Evolutionary conservation across 2,329 filamentous ascomycete species (phyloP).

Genomic region (Alternaria hordeiaustralica): DNA sequence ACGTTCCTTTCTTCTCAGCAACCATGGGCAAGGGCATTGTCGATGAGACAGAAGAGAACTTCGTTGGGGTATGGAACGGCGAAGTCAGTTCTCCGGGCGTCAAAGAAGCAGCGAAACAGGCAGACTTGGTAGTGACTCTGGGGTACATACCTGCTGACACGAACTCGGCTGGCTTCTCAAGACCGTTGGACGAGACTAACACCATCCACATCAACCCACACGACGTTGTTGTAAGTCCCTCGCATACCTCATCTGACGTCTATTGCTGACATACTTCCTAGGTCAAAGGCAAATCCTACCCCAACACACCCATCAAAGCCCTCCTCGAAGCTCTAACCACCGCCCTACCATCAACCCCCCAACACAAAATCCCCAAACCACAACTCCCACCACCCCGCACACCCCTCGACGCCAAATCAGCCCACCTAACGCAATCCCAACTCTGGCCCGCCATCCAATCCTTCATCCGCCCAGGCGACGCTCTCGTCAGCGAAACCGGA

Average conservation of each 20-base stretch:
- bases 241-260: background rate
- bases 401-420: slow-evolving; percentile 42
- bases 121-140: slow-evolving; percentile 49
- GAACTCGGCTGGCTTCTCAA: slow-evolving; percentile 52
- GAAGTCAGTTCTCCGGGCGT: slow-evolving; percentile 47
- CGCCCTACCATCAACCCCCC: slow-evolving; percentile 27
- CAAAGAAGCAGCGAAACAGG: slow-evolving; percentile 41
- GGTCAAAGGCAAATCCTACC: slow-evolving; percentile 42
- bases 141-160: slow-evolving; percentile 53
- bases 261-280: slow-evolving; percentile 3
- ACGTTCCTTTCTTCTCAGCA: slow-evolving; percentile 48
- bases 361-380: slow-evolving; percentile 34
- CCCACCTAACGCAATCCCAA: slow-evolving; percentile 52
- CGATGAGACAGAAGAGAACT: slow-evolving; percentile 50
- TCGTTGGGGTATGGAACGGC: slow-evolving; percentile 53
- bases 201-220: slow-evolving; percentile 48
- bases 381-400: slow-evolving; percentile 33
- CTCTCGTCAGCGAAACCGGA: slow-evolving; percentile 52
- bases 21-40: slow-evolving; percentile 54
- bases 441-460: slow-evolving; percentile 52
- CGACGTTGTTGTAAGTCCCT: slow-evolving; percentile 39
- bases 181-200: slow-evolving; percentile 38
- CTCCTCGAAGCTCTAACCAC: slow-evolving; percentile 41
- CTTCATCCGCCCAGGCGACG: slow-evolving; percentile 48
- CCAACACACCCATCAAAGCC: slow-evolving; percentile 47